Conservation (phyloP, 805 yeast species). For the Saturnispora saitoi region DNA sequence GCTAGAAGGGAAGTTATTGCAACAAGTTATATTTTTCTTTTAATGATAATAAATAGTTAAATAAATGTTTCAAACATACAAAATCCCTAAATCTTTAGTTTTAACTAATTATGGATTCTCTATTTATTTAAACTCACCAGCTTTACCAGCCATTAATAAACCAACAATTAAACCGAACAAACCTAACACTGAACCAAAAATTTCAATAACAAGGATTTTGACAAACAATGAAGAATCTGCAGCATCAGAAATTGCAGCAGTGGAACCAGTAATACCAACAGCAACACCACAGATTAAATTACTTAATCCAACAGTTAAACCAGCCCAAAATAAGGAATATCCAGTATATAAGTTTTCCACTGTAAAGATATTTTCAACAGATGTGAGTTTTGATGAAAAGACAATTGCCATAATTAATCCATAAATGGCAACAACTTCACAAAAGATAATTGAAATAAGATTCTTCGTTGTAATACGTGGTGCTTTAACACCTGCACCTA, state of each 20-base stretch:
- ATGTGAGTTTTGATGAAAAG: constrained; percentile 77
- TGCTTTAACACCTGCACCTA: constrained; percentile 97
- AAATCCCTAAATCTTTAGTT: background rate
- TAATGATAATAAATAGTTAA: background rate
- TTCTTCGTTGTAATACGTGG: constrained; percentile 97
- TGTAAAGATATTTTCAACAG: constrained; percentile 62
- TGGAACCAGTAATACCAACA: constrained; percentile 95
- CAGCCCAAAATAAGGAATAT: constrained; percentile 95
- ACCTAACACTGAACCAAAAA: constrained; percentile 94
- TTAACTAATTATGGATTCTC: background rate
- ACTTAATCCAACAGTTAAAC: constrained; percentile 87
- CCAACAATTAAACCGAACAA: constrained; percentile 96
- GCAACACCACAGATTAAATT: constrained; percentile 95
- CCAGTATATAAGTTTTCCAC: constrained; percentile 89
- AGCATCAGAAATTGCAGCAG: constrained; percentile 98
- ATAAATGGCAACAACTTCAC: constrained; percentile 98
- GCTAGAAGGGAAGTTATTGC: background rate
- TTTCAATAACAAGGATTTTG: constrained; percentile 92
- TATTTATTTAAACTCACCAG: constrained; percentile 65
- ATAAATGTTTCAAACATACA: background rate
- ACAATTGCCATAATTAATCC: constrained; percentile 97
- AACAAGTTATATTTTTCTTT: background rate
- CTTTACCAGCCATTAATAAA: constrained; percentile 92
- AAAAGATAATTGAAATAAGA: constrained; percentile 91
- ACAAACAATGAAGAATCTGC: constrained; percentile 94